A percentile compares a stretch with the other conserved stretches of the same genome.
phyloP scores from a whole-genome alignment of 2,329 filamentous ascomycete genomes.

The Alternaria sp. region DNA sequence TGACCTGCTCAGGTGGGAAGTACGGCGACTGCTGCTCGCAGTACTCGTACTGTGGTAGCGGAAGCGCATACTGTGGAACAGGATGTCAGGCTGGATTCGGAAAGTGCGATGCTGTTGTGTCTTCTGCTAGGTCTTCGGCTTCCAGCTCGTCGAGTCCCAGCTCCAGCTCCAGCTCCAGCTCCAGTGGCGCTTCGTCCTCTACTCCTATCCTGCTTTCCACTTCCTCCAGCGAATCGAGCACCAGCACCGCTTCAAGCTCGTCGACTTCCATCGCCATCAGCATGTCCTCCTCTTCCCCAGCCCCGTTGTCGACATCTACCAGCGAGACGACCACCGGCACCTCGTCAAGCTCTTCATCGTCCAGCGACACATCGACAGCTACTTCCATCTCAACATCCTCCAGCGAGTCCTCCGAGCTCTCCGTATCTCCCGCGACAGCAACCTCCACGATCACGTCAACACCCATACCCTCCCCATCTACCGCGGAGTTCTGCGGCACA shows the following conservation, averaged over 20 bases:
- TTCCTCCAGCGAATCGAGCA: neutral
- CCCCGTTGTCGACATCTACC: too few species aligned
- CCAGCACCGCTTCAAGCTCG: neutral
- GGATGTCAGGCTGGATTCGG: neutral
- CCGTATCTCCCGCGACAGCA: neutral
- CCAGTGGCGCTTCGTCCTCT: neutral
- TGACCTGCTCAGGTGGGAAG: neutral
- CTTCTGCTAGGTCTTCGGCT: neutral
- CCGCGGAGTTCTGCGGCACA: too few species aligned
- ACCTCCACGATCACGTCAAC: too few species aligned
- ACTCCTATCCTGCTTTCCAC: neutral
- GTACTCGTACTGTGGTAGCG: constrained; percentile 10
- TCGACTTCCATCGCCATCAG: neutral
- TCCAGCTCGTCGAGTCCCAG: neutral
- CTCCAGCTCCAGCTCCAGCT: neutral
- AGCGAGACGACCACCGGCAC: too few species aligned
- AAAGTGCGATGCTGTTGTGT: neutral
- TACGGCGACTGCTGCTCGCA: constrained; percentile 9
- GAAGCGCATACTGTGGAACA: constrained; percentile 1
- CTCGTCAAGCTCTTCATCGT: neutral
- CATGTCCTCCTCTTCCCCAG: too few species aligned
- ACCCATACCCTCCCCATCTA: too few species aligned
- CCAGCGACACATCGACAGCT: too few species aligned
- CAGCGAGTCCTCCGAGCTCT: neutral
- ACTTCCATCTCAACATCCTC: too few species aligned